Conservation (phyloP, 73 alveolate species). For the Paramecium tetraurelia region DNA sequence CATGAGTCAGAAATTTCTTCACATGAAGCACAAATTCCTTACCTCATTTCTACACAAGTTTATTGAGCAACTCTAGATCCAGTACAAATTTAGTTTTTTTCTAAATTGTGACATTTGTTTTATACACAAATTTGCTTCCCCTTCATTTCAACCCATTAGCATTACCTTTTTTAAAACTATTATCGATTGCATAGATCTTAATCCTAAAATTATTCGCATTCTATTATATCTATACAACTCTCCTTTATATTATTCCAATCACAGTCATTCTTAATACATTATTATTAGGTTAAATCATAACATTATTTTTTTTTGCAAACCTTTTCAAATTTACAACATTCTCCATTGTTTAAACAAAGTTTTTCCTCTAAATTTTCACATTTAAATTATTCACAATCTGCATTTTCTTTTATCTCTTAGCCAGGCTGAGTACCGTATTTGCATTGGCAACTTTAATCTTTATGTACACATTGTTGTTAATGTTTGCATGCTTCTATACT, state of each 20-base stretch:
- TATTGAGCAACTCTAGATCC: neutral
- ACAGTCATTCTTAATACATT: neutral
- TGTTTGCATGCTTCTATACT: neutral
- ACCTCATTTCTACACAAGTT: neutral
- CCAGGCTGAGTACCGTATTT: neutral
- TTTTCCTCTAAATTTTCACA: neutral
- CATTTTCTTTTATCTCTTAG: neutral
- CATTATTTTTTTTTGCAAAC: neutral
- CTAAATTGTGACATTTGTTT: neutral
- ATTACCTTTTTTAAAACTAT: neutral
- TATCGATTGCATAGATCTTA: neutral
- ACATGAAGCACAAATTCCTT: neutral
- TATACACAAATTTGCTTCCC: neutral
- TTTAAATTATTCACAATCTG: neutral
- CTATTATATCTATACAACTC: neutral
- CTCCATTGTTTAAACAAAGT: neutral
- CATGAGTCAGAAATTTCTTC: constrained; percentile 32
- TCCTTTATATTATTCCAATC: neutral
- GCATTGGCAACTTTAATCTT: neutral
- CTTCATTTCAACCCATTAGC: neutral
- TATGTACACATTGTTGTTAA: neutral
- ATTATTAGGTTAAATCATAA: neutral
- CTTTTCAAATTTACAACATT: neutral
- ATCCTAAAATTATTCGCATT: neutral
- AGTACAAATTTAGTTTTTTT: neutral